phyloP scores from a whole-genome alignment of 192 early-diverging fungal genomes.

The Funneliformis mosseae region DNA sequence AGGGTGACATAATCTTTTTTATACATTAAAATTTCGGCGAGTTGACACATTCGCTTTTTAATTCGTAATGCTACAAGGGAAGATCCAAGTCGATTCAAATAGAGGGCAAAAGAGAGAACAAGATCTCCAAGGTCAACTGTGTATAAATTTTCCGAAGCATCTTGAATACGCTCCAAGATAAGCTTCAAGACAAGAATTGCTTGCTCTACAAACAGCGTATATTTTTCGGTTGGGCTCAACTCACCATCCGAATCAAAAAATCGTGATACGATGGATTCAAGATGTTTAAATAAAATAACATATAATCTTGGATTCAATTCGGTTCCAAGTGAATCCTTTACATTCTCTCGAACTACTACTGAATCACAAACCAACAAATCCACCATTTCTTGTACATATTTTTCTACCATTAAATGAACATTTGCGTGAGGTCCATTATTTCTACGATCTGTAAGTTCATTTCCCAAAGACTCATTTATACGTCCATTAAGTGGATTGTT shows the following conservation, averaged over 20 bases:
- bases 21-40: constrained; percentile 70
- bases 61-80: constrained; percentile 62
- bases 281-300: constrained; percentile 57
- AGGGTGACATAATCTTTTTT: constrained; percentile 77
- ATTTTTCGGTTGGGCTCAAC: constrained; percentile 52
- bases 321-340: constrained; percentile 77
- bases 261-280: constrained; percentile 56
- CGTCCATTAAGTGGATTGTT: neutral
- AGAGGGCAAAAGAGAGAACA: constrained; percentile 67
- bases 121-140: constrained; percentile 72
- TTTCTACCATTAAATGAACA: constrained; percentile 60
- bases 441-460: neutral
- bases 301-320: constrained; percentile 72
- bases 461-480: neutral
- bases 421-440: constrained; percentile 34
- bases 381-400: constrained; percentile 72
- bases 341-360: constrained; percentile 71
- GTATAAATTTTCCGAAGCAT: constrained; percentile 56
- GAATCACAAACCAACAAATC: constrained; percentile 75
- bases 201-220: constrained; percentile 77
- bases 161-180: constrained; percentile 70
- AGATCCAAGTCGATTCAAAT: constrained; percentile 67
- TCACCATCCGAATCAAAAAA: constrained; percentile 67
- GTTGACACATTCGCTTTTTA: constrained; percentile 75
- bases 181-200: constrained; percentile 73